Conservation (phyloP, 2,329 filamentous ascomycete genomes). For the Thielaviopsis musarum region DNA sequence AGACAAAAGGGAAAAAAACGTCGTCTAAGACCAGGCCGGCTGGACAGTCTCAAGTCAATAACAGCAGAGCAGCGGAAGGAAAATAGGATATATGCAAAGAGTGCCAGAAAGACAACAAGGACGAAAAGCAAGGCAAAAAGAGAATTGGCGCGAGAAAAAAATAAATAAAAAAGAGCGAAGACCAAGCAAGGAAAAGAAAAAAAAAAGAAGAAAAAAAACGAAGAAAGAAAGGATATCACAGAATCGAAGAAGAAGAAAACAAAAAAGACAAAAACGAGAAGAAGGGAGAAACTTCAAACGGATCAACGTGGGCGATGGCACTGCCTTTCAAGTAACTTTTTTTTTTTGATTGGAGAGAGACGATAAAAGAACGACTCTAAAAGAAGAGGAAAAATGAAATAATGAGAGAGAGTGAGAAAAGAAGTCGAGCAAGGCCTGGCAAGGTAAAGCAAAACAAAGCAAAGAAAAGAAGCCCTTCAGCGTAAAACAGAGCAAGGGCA, state of each 20-base stretch:
- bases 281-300: conserved; percentile 3
- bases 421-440: neutral
- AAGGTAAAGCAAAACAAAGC: neutral
- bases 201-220: conserved; percentile 3
- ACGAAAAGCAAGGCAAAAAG: neutral
- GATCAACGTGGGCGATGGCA: conserved; percentile 2
- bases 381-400: neutral
- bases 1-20: neutral
- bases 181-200: conserved; percentile 7
- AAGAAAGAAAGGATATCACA: neutral
- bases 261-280: conserved; percentile 1
- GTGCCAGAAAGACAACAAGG: neutral
- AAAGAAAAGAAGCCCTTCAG: neutral
- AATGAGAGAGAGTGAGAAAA: neutral
- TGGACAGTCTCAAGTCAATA: conserved; percentile 9
- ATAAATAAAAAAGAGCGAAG: conserved; percentile 1
- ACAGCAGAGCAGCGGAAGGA: conserved; percentile 2
- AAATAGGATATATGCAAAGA: neutral
- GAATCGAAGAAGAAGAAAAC: conserved; percentile 3
- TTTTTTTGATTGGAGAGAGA: neutral
- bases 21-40: conserved; percentile 10
- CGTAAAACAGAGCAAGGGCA: neutral
- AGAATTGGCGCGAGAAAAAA: neutral
- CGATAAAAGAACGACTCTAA: conserved; percentile 1
- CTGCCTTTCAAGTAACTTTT: conserved; percentile 5